Evolutionary conservation across 331 rosid genomes (phyloP).

Genomic region (Prunus yedoensis): DNA sequence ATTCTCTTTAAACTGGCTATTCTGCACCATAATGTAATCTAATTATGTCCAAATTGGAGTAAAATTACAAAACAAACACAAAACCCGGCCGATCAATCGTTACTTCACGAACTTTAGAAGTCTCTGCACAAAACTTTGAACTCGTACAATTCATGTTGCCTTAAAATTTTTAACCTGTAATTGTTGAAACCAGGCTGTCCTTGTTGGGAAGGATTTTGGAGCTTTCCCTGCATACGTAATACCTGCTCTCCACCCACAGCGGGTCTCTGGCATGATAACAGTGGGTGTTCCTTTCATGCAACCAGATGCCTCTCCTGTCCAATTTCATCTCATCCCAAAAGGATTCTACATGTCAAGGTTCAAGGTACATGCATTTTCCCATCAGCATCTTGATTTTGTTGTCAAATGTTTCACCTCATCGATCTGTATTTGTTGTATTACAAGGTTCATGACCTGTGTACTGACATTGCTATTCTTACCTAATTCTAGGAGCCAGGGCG

Average conservation of each 20-base stretch:
- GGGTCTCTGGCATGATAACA: slow-evolving; percentile 41
- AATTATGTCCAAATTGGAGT: no score
- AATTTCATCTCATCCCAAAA: slow-evolving; percentile 40
- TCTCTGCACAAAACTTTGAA: no score
- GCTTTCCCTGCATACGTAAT: slow-evolving; percentile 46
- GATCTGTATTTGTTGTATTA: no score
- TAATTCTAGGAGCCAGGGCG: background rate
- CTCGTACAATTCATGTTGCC: no score
- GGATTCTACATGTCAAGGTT: slow-evolving; percentile 48
- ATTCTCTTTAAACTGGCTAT: no score
- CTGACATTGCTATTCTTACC: background rate
- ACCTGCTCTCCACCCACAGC: slow-evolving; percentile 42
- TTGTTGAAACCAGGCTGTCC: slow-evolving; percentile 37
- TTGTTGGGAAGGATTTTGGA: slow-evolving; percentile 59
- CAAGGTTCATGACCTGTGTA: background rate
- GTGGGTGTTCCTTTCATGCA: slow-evolving; percentile 47
- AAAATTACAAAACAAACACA: no score
- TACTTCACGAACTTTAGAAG: no score
- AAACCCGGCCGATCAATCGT: no score
- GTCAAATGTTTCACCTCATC: no score
- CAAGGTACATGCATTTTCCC: slow-evolving; percentile 34
- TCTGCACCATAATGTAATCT: no score
- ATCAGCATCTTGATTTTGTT: no score
- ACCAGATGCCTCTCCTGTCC: slow-evolving; percentile 37
- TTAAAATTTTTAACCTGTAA: background rate